Evolutionary conservation across 164 flowering plant species (phyloP).

Genomic region (Berberis thunbergii): DNA sequence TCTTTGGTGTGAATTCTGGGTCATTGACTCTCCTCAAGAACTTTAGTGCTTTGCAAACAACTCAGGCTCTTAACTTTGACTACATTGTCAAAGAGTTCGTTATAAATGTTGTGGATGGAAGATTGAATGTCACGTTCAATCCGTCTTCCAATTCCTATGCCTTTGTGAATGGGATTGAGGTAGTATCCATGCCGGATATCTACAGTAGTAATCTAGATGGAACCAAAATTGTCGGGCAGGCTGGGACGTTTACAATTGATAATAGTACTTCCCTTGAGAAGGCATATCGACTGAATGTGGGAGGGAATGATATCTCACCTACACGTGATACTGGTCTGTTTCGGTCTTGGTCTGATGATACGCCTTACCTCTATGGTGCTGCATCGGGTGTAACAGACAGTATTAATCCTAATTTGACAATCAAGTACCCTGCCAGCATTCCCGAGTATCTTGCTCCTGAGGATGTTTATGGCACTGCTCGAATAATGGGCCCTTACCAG

Average conservation of each 20-base stretch:
- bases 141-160: slow-evolving; percentile 63
- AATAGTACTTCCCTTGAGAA: slow-evolving; percentile 68
- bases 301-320: slow-evolving; percentile 43
- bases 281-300: slow-evolving; percentile 69
- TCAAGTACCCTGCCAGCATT: slow-evolving; percentile 25
- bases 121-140: slow-evolving; percentile 46
- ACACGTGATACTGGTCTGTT: slow-evolving; percentile 20
- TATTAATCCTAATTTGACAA: slow-evolving; percentile 24
- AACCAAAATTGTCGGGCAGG: slow-evolving; percentile 32
- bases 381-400: slow-evolving; percentile 42
- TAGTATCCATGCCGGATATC: slow-evolving; percentile 71
- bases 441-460: slow-evolving; percentile 58
- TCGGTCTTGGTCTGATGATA: slow-evolving; percentile 37
- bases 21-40: slow-evolving; percentile 49
- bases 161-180: slow-evolving; percentile 88
- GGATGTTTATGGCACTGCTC: slow-evolving; percentile 53
- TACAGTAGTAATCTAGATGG: slow-evolving; percentile 26
- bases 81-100: slow-evolving; percentile 60
- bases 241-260: slow-evolving; percentile 17
- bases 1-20: slow-evolving; percentile 49
- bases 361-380: slow-evolving; percentile 46
- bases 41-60: slow-evolving; percentile 63
- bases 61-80: slow-evolving; percentile 46
- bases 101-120: slow-evolving; percentile 34
- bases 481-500: slow-evolving; percentile 61